Evolutionary conservation across 2,329 filamentous ascomycete species (phyloP).

Genomic region (Diplodia scrobiculata): DNA sequence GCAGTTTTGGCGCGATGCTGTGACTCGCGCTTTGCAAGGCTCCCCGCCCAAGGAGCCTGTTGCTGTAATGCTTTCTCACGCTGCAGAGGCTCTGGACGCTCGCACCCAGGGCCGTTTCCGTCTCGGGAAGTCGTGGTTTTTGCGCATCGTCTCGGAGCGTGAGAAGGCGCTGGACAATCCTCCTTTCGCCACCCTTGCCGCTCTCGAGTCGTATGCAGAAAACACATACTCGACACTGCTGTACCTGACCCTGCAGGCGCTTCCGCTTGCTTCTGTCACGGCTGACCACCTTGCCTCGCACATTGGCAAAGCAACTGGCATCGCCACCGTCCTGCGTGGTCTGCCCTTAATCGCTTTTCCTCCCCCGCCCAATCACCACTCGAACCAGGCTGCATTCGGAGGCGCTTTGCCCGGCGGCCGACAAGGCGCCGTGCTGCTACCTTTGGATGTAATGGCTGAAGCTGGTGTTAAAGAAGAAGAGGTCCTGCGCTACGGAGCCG

Average conservation of each 20-base stretch:
- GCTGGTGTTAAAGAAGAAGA: slow-evolving; percentile 82
- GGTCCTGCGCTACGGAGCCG: slow-evolving; percentile 75
- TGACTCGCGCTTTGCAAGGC: slow-evolving; percentile 75
- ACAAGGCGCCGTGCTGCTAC: slow-evolving; percentile 73
- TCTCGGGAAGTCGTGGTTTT: slow-evolving; percentile 60
- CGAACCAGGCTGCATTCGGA: slow-evolving; percentile 40
- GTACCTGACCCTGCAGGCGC: slow-evolving; percentile 79
- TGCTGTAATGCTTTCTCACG: slow-evolving; percentile 76
- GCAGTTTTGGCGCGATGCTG: slow-evolving; percentile 90
- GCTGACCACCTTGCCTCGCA: slow-evolving; percentile 93
- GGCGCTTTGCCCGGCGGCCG: slow-evolving; percentile 46
- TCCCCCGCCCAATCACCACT: slow-evolving; percentile 57
- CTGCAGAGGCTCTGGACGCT: slow-evolving; percentile 60
- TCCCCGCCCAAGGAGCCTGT: slow-evolving; percentile 87
- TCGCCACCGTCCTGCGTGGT: slow-evolving; percentile 81
- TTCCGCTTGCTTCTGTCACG: slow-evolving; percentile 78
- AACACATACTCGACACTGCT: slow-evolving; percentile 91
- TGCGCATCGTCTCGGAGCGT: slow-evolving; percentile 74
- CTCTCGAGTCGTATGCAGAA: slow-evolving; percentile 86
- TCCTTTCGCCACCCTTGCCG: slow-evolving; percentile 71
- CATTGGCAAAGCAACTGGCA: slow-evolving; percentile 90
- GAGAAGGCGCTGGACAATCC: slow-evolving; percentile 82
- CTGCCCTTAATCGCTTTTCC: slow-evolving; percentile 85
- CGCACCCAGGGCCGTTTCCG: slow-evolving; percentile 52
- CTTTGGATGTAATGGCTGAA: slow-evolving; percentile 86